phyloP scores from a whole-genome alignment of 1,284 basidiomycete species.

The Pseudozyma tsukubaensis region DNA sequence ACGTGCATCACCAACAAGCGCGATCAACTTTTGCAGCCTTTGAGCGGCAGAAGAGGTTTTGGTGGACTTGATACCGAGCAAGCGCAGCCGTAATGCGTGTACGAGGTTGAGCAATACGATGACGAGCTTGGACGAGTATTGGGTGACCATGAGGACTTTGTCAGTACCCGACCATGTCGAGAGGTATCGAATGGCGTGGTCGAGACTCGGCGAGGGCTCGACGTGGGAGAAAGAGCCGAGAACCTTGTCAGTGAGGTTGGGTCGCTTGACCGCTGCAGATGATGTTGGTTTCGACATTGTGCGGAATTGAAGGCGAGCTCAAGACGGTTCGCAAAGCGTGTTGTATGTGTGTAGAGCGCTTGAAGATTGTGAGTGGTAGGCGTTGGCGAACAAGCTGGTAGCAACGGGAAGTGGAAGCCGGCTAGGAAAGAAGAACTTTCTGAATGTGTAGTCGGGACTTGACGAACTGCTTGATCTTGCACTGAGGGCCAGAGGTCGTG shows the following conservation, averaged over 20 bases:
- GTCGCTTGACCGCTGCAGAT: constrained; percentile 11
- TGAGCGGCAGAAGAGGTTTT: constrained; percentile 48
- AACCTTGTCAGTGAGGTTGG: constrained; percentile 51
- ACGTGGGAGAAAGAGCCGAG: constrained; percentile 63
- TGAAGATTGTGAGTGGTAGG: no score
- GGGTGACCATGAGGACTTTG: constrained; percentile 66
- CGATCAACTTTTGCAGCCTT: constrained; percentile 48
- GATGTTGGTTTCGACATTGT: constrained; percentile 43
- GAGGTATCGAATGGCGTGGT: constrained; percentile 66
- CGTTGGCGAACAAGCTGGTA: no score
- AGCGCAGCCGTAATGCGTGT: constrained; percentile 56
- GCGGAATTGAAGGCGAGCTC: background rate
- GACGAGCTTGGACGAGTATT: constrained; percentile 63
- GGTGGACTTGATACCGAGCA: constrained; percentile 44
- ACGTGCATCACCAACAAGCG: constrained; percentile 62
- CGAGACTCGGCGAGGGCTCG: constrained; percentile 53
- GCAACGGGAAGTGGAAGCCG: no score
- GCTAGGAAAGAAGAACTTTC: no score
- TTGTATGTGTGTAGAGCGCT: no score
- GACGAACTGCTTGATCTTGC: no score
- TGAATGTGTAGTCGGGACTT: no score
- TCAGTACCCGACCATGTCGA: constrained; percentile 67
- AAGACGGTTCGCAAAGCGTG: background rate
- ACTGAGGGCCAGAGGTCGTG: no score
- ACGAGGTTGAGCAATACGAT: constrained; percentile 61